Base-by-base conservation (phyloP, 257 asterid species). In the Agastache rugosa region DNA sequence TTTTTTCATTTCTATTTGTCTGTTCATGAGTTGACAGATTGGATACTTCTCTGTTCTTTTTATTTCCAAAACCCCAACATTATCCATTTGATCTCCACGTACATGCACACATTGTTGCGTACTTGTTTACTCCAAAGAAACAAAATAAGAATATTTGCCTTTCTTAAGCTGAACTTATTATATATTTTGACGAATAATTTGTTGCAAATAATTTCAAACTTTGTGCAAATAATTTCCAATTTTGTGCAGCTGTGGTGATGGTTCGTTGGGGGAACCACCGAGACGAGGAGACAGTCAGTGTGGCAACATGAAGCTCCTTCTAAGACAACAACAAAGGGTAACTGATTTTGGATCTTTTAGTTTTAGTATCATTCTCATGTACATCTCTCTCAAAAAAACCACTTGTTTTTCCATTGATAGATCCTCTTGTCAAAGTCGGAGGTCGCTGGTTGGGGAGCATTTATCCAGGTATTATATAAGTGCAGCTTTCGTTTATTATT, bases 361-460 rank as follows among this genome's bases (percentile, higher is more conserved):
- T 67, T 41, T 67, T 27, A 60, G 12, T 62, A 29, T 69, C 67
- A 54, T 20, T 68, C 58, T 44, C 66, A 25, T 71, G 76, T 58
- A 7, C 56, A 63, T 29, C 59, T 61, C 29, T 53, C 35, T 59
- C 56, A 17, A 34, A 61, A 56, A 45, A 65, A 34, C 8, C 11
- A 17, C 68, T 63, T 59, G 27, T 16, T 71, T 65, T 73, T 56
- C 37, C 25, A 1, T 58, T 78, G 15, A 14, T 66, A 93, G 98
- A 90, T 93, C 72, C 93, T 93, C 79, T 80, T 93, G 80, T 83
- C 88, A 59, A 93, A 79, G 81, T 93, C 98, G 17, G 97, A 91
- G 73, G 90, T 93, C 69, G 89, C 98, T 72, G 98, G 98, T 63
- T 93, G 97, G 98, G 98, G 98, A 79, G 98, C 98, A 55, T 93